Evolutionary conservation across 306 rosid genomes (phyloP).

Genomic region (Corylus americana): DNA sequence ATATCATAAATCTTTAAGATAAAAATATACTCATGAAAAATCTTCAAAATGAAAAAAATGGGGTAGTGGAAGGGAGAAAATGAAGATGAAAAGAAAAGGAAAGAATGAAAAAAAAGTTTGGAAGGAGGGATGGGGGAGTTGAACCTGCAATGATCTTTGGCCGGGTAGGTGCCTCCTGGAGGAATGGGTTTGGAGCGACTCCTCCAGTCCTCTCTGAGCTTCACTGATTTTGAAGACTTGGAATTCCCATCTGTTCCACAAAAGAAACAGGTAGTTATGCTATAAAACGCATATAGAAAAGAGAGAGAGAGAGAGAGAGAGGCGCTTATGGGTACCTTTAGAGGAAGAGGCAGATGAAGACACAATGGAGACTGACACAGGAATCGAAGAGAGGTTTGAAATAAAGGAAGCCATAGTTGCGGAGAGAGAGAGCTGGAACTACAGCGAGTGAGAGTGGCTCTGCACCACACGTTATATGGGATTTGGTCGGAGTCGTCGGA

Average conservation of each 20-base stretch:
- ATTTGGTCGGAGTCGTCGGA: not conserved
- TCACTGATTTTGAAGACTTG: constrained; percentile 39
- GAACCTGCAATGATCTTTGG: constrained; percentile 96
- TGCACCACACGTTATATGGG: not conserved
- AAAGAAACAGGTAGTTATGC: not conserved
- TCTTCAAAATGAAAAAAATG: not conserved
- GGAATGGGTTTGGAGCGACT: constrained; percentile 79
- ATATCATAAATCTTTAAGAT: too few species aligned
- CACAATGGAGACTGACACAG: constrained; percentile 40
- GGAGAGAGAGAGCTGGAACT: not conserved
- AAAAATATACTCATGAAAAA: not conserved
- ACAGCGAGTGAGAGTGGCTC: not conserved
- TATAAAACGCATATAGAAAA: not conserved
- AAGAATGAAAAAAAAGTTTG: not conserved
- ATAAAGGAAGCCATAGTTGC: constrained; percentile 50
- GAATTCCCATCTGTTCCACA: constrained; percentile 44
- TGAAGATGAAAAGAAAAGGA: not conserved
- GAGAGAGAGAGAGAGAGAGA: not conserved
- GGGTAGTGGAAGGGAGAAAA: not conserved
- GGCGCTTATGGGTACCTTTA: constrained; percentile 38
- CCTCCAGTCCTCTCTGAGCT: constrained; percentile 84
- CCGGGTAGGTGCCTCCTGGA: constrained; percentile 92
- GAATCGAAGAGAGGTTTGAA: constrained; percentile 52
- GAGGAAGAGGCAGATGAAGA: constrained; percentile 59
- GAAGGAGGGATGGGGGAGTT: not conserved